Evolutionary conservation across 2,329 filamentous ascomycete species (phyloP).

Genomic region (Fusarium ramigenum): DNA sequence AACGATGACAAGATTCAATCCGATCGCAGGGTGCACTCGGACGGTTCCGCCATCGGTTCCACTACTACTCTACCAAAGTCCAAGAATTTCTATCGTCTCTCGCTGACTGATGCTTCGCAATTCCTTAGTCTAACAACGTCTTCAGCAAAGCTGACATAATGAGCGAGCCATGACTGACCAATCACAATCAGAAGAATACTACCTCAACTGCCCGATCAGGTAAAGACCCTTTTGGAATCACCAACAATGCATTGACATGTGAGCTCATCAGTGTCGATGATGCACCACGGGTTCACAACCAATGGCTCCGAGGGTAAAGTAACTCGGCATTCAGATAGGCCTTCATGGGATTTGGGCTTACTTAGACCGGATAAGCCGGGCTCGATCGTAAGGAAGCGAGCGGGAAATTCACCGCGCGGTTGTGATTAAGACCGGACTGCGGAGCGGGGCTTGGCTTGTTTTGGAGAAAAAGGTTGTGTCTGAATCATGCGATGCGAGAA

Average conservation of each 20-base stretch:
- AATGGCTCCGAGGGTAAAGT: slow-evolving; percentile 11
- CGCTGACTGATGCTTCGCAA: slow-evolving; percentile 44
- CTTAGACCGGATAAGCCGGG: slow-evolving; percentile 38
- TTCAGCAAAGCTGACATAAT: slow-evolving; percentile 38
- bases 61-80: slow-evolving; percentile 15
- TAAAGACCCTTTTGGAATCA: slow-evolving; percentile 6
- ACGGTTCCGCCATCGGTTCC: slow-evolving; percentile 31
- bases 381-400: background rate
- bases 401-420: slow-evolving; percentile 43
- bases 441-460: slow-evolving; percentile 15
- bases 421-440: slow-evolving; percentile 34
- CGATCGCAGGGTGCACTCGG: background rate
- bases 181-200: background rate
- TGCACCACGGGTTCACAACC: slow-evolving; percentile 8
- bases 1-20: slow-evolving; percentile 4
- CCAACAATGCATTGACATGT: slow-evolving; percentile 31
- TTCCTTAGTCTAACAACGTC: slow-evolving; percentile 22
- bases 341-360: background rate
- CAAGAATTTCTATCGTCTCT: slow-evolving; percentile 2
- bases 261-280: slow-evolving; percentile 31
- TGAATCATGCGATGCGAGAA: slow-evolving; percentile 41
- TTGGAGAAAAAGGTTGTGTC: slow-evolving; percentile 17
- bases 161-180: slow-evolving; percentile 4
- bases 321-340: slow-evolving; percentile 4
- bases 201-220: slow-evolving; percentile 20